A percentile compares a stretch with the other conserved stretches of the same genome.
These are phyloP conservation scores for Trichoderma koningiopsis DNA, from an alignment of 2,329 filamentous ascomycete genomes.

Conservation along the genomic window DNA sequence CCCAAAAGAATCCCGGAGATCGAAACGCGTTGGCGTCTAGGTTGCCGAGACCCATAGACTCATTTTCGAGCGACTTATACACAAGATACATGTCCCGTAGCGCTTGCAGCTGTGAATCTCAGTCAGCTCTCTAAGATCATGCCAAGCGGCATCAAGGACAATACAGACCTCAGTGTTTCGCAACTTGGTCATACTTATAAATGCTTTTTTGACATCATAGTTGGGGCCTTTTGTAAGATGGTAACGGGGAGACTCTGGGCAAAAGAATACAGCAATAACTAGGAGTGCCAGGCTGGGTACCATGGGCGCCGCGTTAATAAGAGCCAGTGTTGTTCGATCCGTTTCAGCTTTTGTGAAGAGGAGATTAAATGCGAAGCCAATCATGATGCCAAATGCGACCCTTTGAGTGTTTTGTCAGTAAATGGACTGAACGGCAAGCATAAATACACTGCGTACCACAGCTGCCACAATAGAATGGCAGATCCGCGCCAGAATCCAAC, in stretches of 20 bases:
- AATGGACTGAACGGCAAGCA: neutral
- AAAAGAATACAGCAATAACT: conserved; percentile 41
- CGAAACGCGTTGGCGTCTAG: conserved; percentile 30
- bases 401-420: conserved; percentile 27
- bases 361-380: conserved; percentile 42
- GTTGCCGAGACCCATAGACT: conserved; percentile 33
- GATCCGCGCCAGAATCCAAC: conserved; percentile 52
- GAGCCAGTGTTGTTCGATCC: conserved; percentile 29
- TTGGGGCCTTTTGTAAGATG: conserved; percentile 44
- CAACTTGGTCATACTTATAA: conserved; percentile 39
- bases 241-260: conserved; percentile 47
- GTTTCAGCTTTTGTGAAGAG: conserved; percentile 37
- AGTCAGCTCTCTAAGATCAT: neutral
- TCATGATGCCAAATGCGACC: conserved; percentile 43
- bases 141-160: neutral
- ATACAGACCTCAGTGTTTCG: conserved; percentile 40
- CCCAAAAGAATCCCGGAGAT: conserved; percentile 35
- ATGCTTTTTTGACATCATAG: conserved; percentile 43
- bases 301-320: conserved; percentile 45
- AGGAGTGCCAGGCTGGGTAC: conserved; percentile 43
- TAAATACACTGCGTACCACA: conserved; percentile 37
- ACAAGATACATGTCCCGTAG: conserved; percentile 46
- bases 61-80: conserved; percentile 39
- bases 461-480: conserved; percentile 51
- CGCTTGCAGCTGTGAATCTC: conserved; percentile 40